Base-by-base conservation (phyloP, 805 yeast species). In the Ogataea naganishii region DNA sequence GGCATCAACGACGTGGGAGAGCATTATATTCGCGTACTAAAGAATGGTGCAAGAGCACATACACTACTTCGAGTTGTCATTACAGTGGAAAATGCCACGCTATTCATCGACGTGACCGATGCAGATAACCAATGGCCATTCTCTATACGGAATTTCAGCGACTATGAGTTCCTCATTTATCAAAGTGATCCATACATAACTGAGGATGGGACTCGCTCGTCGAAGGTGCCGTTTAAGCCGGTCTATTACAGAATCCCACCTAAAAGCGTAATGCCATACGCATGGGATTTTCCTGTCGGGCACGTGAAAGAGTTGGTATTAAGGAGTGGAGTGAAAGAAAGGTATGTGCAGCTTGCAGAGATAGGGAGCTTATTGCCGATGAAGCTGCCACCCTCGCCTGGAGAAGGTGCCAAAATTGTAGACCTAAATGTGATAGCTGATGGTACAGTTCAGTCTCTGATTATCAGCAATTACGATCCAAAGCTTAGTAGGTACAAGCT, bases 201-300 rank as follows among this genome's bases (percentile, higher is more conserved):
- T 34, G 81, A 76, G 35, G 78, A 72, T 35, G 84, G 82, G 30
- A 79, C 75, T 13, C 68, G 68, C 30, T 55, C 64, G 8, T 66
- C 60, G 2, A 75, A 69, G 27, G 61, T 64, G 3, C 66, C 69
- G 9, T 88, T 80, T 56, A 76, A 73, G 38, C 96, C 96, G 1
- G 66, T 85, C 8, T 75, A 67, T 45, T 92, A 89, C 51, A 69
- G 73, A 26, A 66, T 94, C 9, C 96, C 97, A 0, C 75, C 94
- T 1, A 75, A 74, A 46, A 82, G 95, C 56, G 94, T 85, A 3
- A 92, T 92, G 97, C 96, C 97, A 0, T 92, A 92, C 52, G 84
- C 98, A 0, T 92, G 96, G 88, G 98, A 92, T 51, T 92, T 72
- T 56, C 98, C 98, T 1, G 85, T 94, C 30, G 96, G 95, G 0